Evolutionary conservation across 1,284 basidiomycete species (phyloP).

Genomic region (Erythrobasidium hasegawianum): DNA sequence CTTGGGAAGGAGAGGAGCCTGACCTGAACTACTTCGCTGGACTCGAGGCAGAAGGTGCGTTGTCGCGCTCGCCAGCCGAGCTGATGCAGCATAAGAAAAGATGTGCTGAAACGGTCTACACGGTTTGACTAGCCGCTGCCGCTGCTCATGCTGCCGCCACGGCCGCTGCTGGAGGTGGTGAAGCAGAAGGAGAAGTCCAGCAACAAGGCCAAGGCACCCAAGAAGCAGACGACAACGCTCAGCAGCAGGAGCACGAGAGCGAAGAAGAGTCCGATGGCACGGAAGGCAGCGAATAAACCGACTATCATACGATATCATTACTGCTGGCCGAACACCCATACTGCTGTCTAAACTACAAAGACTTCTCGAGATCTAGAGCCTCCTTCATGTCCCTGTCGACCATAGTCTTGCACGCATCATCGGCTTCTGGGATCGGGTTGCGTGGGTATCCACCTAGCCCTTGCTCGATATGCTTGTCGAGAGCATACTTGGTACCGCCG

Average conservation of each 20-base stretch:
- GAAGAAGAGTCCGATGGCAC: slow-evolving; percentile 36
- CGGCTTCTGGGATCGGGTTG: slow-evolving; percentile 31
- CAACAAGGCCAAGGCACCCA: neutral
- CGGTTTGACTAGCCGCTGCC: slow-evolving; percentile 29
- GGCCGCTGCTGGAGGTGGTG: slow-evolving; percentile 45
- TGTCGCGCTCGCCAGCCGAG: too few species aligned
- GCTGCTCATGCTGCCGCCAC: slow-evolving; percentile 46
- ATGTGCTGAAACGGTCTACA: neutral
- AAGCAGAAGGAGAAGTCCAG: slow-evolving; percentile 40
- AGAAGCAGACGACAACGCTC: slow-evolving; percentile 5
- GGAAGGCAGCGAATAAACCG: neutral
- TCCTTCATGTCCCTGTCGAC: slow-evolving; percentile 29
- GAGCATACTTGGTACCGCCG: slow-evolving; percentile 45
- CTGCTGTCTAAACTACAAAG: neutral
- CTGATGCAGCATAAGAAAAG: neutral
- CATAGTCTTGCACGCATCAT: slow-evolving; percentile 27
- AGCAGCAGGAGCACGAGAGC: slow-evolving; percentile 41
- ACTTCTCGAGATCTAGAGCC: slow-evolving; percentile 16
- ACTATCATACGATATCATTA: too few species aligned
- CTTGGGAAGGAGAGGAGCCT: slow-evolving; percentile 33
- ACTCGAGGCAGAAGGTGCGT: slow-evolving; percentile 31
- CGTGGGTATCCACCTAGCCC: slow-evolving; percentile 36
- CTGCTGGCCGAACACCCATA: neutral
- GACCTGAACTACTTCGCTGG: slow-evolving; percentile 34
- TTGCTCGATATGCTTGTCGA: slow-evolving; percentile 34